Base-by-base conservation (phyloP, 257 asterid genomes). In the Solanum chiquidenum region DNA sequence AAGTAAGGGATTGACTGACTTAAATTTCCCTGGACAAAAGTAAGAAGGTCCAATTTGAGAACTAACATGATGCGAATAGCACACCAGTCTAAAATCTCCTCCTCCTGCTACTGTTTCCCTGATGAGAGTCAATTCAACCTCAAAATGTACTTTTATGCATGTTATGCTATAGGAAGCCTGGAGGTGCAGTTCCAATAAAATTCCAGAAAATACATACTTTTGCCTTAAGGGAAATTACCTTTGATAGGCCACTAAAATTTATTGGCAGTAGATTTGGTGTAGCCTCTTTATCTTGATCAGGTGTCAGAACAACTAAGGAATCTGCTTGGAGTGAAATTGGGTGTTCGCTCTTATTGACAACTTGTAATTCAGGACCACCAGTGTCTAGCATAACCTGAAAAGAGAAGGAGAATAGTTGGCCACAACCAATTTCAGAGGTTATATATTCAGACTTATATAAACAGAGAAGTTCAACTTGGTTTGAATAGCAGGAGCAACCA, bases 361-460 rank as follows among this genome's bases (percentile, higher is more conserved):
- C 99, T 93, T 94, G 99, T 58, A 97, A 89, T 92, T 97, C 98
- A 35, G 98, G 93, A 68, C 99, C 99, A 90, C 94, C 98, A 7
- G 99, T 95, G 85, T 97, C 99, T 89, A 97, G 69, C 99, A 97
- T 95, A 87, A 95, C 98, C 99, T 97, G 94, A 86, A 92, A 87
- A 42, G 62, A 74, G 33, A 27, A 89, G 69, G 69, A 49, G 20
- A 80, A 80, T 29, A 49, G 29, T 80, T 80, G 69, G 18, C 9
- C 40, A 80, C 18, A 46, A 49, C 42, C 27, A 46, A 27, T 80
- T 29, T 80, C 5, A 80, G 69, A 80, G 23, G 69, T 49, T 29
- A 80, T 16, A 46, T 9, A 44, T 46, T 80, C 37, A 46, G 27
- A 27, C 66, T 55, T 55, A 9, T 27, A 44, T 44, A 44, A 34